Conservation (phyloP, 2,329 filamentous ascomycete genomes). For the Aspergillus spinulosporus region DNA sequence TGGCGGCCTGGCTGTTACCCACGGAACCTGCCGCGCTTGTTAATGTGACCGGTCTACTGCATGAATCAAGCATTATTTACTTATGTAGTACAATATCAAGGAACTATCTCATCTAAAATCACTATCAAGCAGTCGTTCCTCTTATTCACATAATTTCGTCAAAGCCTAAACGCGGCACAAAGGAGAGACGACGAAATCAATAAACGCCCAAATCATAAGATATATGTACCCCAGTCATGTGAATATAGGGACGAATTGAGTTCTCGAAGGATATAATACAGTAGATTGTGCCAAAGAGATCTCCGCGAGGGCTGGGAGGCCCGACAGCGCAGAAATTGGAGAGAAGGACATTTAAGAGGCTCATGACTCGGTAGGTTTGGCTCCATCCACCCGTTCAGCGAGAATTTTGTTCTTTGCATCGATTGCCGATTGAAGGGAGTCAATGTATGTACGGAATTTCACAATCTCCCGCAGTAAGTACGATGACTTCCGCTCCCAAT, state of each 20-base stretch:
- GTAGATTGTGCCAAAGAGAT: constrained; percentile 1
- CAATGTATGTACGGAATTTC: constrained; percentile 94
- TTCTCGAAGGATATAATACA: constrained; percentile 10
- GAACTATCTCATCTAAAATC: constrained; percentile 5
- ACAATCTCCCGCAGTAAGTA: constrained; percentile 92
- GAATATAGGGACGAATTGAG: not conserved
- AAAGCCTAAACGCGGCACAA: constrained; percentile 7
- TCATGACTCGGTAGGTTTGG: constrained; percentile 11
- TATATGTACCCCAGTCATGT: not conserved
- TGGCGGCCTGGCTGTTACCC: too few relatives aligned
- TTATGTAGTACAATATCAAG: not conserved
- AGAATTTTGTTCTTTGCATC: constrained; percentile 71
- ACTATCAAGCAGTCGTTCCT: constrained; percentile 25
- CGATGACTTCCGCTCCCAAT: constrained; percentile 95
- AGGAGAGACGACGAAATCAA: constrained; percentile 6
- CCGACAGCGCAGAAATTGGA: not conserved
- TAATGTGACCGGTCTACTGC: too few relatives aligned
- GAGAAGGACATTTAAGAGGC: constrained; percentile 1
- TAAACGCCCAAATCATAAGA: constrained; percentile 4
- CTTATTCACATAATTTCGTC: constrained; percentile 31
- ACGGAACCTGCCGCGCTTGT: too few relatives aligned
- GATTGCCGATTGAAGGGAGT: constrained; percentile 73
- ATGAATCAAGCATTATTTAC: too few relatives aligned
- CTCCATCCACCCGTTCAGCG: constrained; percentile 21
- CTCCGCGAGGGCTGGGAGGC: not conserved